Base-by-base conservation (phyloP, 345 rosid species). In the Hibiscus tridactylites region DNA sequence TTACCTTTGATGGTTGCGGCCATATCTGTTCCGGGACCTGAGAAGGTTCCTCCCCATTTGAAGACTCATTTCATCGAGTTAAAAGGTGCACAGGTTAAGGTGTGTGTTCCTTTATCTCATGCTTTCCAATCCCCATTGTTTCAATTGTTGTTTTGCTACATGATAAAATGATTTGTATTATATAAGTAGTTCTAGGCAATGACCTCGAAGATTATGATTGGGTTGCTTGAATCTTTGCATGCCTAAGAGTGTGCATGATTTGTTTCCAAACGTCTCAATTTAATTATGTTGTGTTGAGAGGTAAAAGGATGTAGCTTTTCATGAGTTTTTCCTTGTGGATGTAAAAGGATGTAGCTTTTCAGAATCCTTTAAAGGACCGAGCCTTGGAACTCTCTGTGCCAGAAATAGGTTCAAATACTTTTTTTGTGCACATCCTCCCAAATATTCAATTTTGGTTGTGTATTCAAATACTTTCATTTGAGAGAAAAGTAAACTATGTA, bases 31-130 rank as follows among this genome's bases (percentile, higher is more conserved):
- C 90, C 89, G 21, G 96, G 99, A 24, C 99, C 99, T 66, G 96
- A 95, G 74, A 90, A 84, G 82, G 96, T 95, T 75, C 96, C 90
- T 77, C 75, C 97, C 17, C 89, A 83, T 83, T 83, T 95, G 84
- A 92, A 89, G 84, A 79, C 86, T 74, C 93, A 90, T 67, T 95
- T 92, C 79, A 83, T 90, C 73, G 99, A 95, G 85, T 82, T 95
- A 79, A 95, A 95, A 79, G 98, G 98, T 81, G 97, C 99, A 56
- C 99, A 92, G 79, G 99, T 95, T 86, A 95, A 95, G 97, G 99
- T 92, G 73, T 79, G 90, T 69, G 54, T 44, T 61, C 44, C 2
- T 78, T 57, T 46, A 5, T 29, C 68, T 64, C 10, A n/a, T 6
- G 46, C 11, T 44, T 6, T 15, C 10, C 24, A 16, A 44, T 44